A percentile compares a stretch with the other conserved stretches of the same genome.
Conservation (phyloP, 805 yeast species). For the Metschnikowia arizonensis region DNA sequence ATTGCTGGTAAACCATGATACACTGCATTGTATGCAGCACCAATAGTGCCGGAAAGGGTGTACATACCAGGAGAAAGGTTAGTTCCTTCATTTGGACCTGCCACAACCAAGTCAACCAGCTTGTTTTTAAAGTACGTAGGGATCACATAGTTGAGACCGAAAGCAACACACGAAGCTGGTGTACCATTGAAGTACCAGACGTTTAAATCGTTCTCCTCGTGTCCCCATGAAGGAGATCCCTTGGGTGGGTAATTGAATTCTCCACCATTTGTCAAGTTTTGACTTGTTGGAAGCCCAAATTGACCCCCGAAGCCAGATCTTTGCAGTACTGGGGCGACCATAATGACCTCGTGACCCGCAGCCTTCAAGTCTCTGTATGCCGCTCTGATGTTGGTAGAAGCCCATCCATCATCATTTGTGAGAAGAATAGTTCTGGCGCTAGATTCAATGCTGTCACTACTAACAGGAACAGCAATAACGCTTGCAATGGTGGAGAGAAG, state of each 20-base stretch:
- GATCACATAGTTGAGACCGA: slow-evolving; percentile 25
- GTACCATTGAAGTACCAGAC: slow-evolving; percentile 30
- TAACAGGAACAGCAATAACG: slow-evolving; percentile 23
- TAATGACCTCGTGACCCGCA: slow-evolving; percentile 20
- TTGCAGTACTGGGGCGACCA: slow-evolving; percentile 21
- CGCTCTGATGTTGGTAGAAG: slow-evolving; percentile 54
- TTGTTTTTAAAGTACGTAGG: slow-evolving; percentile 20
- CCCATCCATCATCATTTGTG: slow-evolving; percentile 58
- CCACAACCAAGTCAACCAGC: slow-evolving; percentile 24
- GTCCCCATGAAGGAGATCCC: slow-evolving; percentile 56
- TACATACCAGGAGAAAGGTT: slow-evolving; percentile 27
- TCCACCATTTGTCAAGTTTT: slow-evolving; percentile 41
- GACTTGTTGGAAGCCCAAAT: slow-evolving; percentile 39
- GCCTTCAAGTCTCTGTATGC: slow-evolving; percentile 39
- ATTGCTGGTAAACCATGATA: slow-evolving; percentile 26
- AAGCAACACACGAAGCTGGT: slow-evolving; percentile 25
- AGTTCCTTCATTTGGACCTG: slow-evolving; percentile 31
- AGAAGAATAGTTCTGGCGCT: slow-evolving; percentile 41
- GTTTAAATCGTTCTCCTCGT: slow-evolving; percentile 37
- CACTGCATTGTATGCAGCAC: slow-evolving; percentile 24
- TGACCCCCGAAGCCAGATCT: slow-evolving; percentile 38
- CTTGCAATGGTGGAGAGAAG: slow-evolving; percentile 15
- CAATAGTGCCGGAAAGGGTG: slow-evolving; percentile 27
- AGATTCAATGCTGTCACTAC: slow-evolving; percentile 15
- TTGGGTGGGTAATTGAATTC: slow-evolving; percentile 44